Base-by-base conservation (phyloP, 495 filamentous ascomycete genomes). In the Penicillium canescens region DNA sequence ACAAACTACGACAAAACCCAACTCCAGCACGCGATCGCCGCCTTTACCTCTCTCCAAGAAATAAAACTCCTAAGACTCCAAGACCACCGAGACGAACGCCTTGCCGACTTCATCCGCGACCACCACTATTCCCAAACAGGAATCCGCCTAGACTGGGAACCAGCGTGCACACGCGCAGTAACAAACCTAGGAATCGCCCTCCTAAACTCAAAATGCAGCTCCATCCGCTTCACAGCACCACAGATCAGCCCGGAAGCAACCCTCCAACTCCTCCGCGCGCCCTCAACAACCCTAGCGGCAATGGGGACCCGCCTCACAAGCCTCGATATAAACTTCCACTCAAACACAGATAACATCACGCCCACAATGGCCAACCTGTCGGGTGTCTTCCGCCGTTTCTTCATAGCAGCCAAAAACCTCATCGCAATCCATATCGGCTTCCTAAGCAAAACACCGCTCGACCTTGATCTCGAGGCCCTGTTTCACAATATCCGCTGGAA, bases 361-460 rank as follows among this genome's bases (percentile, higher is more conserved):
- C 59, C 72, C 18, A 78, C 74, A 46, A 82, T 88, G 70, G 62
- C 63, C 5, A 68, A 76, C 49, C 68, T 89, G 0, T 85, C 86
- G 0, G 57, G 44, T 8, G 69, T 81, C 37, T 87, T 86, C 55
- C 71, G 70, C 45, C 74, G 68, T 10, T 78, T 88, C 31, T 86
- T 89, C 53, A 56, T 58, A 5, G 78, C 82, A 14, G 84, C 86
- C 3, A 75, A 69, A 40, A 82, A 83, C 39, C 77, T 90, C 43
- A 75, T 81, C 49, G 73, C 82, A n/a, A 74, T 90, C 26, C 85
- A 88, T 54, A 74, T 90, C 14, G 84, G 85, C 5, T 90, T 88
- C 54, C 81, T 80, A 4, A 71, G 78, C 18, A 74, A 79, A 38
- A 54, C 70, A 6, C 85, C 87, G 4, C 61, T 90, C 2, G 73